Evolutionary conservation across 768 basidiomycete species (phyloP), one percentile per base, ranked within the genome.

Genomic region (Russula dissimulans): DNA sequence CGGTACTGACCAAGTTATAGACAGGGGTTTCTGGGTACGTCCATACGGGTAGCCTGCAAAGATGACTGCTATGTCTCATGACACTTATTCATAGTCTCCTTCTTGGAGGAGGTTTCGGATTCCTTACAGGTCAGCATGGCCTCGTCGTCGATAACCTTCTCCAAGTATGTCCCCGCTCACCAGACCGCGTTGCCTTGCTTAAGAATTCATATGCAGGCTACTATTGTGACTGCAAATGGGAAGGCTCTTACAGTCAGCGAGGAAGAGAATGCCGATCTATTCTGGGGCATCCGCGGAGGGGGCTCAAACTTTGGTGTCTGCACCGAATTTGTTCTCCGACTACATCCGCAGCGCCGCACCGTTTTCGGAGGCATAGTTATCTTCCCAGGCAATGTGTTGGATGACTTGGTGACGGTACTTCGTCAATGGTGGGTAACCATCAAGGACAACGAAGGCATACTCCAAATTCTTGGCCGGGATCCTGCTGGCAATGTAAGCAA

Each of bases 61-160:
- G 6, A 22, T 43, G 41, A 18, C 4, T 42, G 4, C 34, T 41
- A 14, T 49, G 22, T 14, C 55, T 58, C 15, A 36, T 18, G 10
- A 15, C 34, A 17, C 9, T 14, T 15, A 15, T 54, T 80, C 17
- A 15, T 54, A 80, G 80, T 5, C 73, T 83, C 5, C 72, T 72
- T 15, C 71, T 83, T 17, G 82, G 81, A 39, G 81, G 82, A 10
- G 82, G 82, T 3, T 80, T 76, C 59, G 82, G 82, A 12, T 81
- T 73, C 73, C 74, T 83, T 8, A 76, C 72, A 39, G 72, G 67
- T 26, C 64, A 68, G 42, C 56, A 72, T 59, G 81, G 81, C 7
- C 65, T 81, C 18, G 74, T 69, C 1, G 69, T 80, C 58, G 81
- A 82, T 63, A 82, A 81, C 52, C 71, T 81, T 38, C 56, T 71